These are phyloP conservation scores for Daldinia bambusicola DNA, from an alignment of 495 filamentous ascomycete genomes.

Conservation along the genomic window DNA sequence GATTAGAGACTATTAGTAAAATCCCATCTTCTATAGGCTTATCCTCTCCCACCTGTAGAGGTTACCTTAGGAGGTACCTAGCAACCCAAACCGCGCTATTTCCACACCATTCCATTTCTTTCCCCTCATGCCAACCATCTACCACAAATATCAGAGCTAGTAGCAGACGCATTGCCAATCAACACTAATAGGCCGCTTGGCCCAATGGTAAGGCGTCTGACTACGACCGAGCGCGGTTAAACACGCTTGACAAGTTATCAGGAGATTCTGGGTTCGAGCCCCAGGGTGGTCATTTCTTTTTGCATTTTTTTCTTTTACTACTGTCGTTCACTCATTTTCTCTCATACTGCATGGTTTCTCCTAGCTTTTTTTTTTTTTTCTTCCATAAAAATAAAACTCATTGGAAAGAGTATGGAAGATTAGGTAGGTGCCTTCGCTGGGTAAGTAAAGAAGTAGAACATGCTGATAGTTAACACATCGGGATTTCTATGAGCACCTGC, in stretches of 20 bases:
- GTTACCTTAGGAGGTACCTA: too few relatives aligned
- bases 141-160: background rate
- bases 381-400: background rate
- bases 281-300: constrained; percentile 26
- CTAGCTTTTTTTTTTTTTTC: background rate
- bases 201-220: constrained; percentile 42
- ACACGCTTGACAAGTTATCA: constrained; percentile 19
- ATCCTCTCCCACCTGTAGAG: background rate
- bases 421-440: too few relatives aligned
- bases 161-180: background rate
- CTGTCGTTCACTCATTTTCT: too few relatives aligned
- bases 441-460: too few relatives aligned
- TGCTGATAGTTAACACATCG: too few relatives aligned
- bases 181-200: constrained; percentile 21
- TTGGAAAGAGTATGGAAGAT: too few relatives aligned
- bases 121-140: too few relatives aligned
- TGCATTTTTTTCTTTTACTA: background rate
- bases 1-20: too few relatives aligned
- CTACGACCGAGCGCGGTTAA: constrained; percentile 18
- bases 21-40: background rate
- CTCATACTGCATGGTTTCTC: too few relatives aligned
- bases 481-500: too few relatives aligned
- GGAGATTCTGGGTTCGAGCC: constrained; percentile 38
- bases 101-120: background rate
- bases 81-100: background rate